Percentiles rank a stretch among this genome's conserved stretches.
phyloP scores from a whole-genome alignment of 2,329 filamentous ascomycete species.

The Neophaeococcomyces mojaviensis region DNA sequence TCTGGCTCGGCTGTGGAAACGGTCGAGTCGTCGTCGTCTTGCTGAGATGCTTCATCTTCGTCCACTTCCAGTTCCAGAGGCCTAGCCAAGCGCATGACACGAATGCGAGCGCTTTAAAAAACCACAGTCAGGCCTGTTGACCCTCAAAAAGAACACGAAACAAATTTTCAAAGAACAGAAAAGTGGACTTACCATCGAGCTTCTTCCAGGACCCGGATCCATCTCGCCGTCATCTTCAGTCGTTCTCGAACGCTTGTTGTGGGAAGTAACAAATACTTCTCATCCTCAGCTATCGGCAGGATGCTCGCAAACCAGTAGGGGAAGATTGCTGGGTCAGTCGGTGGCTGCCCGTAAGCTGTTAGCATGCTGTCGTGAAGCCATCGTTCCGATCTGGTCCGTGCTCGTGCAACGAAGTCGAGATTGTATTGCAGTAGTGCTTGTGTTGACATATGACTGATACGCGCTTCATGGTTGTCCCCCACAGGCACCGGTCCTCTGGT shows the following conservation, averaged over 20 bases:
- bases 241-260: slow-evolving; percentile 71
- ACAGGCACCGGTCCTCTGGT: slow-evolving; percentile 36
- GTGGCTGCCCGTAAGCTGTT: slow-evolving; percentile 68
- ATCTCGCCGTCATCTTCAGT: slow-evolving; percentile 72
- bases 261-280: slow-evolving; percentile 69
- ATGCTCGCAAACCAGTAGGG: slow-evolving; percentile 88
- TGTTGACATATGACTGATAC: slow-evolving; percentile 58
- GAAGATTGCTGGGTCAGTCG: slow-evolving; percentile 66
- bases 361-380: slow-evolving; percentile 71
- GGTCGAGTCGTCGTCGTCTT: neutral
- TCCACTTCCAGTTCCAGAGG: slow-evolving; percentile 12
- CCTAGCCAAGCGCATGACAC: slow-evolving; percentile 17
- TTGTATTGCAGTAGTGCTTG: slow-evolving; percentile 59
- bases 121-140: slow-evolving; percentile 10
- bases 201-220: slow-evolving; percentile 66
- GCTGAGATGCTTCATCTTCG: neutral
- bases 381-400: slow-evolving; percentile 59
- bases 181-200: slow-evolving; percentile 54
- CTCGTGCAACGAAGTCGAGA: slow-evolving; percentile 60
- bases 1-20: neutral
- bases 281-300: slow-evolving; percentile 65
- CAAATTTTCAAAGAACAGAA: slow-evolving; percentile 4
- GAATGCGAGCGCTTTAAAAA: slow-evolving; percentile 8
- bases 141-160: slow-evolving; percentile 8
- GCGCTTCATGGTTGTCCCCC: slow-evolving; percentile 26